Evolutionary conservation across 2,329 filamentous ascomycete species (phyloP).

Genomic region (Ceratocystis smalleyi): DNA sequence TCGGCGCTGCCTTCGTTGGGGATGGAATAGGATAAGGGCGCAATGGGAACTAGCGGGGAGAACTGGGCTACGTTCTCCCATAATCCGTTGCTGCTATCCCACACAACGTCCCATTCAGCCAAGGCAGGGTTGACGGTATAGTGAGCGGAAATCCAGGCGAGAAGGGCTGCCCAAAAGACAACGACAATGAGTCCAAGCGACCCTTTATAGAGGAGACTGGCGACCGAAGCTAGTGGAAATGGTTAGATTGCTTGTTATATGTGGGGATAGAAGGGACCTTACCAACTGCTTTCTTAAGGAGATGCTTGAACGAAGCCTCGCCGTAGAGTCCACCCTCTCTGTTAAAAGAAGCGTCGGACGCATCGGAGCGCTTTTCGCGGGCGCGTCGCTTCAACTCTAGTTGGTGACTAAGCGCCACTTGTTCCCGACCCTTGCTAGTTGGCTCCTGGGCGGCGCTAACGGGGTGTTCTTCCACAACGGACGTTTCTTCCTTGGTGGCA

Average conservation of each 20-base stretch:
- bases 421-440: neutral
- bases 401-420: neutral
- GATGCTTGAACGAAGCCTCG: conserved; percentile 3
- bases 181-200: conserved; percentile 6
- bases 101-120: conserved; percentile 16
- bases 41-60: conserved; percentile 18
- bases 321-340: conserved; percentile 10
- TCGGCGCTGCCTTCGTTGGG: conserved; percentile 18
- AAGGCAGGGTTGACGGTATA: conserved; percentile 13
- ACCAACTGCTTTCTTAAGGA: conserved; percentile 9
- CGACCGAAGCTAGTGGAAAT: neutral
- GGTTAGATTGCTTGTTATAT: neutral
- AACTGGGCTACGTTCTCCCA: conserved; percentile 22
- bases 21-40: neutral
- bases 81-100: conserved; percentile 21
- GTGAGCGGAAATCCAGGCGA: conserved; percentile 7
- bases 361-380: neutral
- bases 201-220: neutral
- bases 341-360: conserved; percentile 1
- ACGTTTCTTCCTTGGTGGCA: neutral
- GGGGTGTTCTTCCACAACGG: neutral
- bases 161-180: conserved; percentile 2
- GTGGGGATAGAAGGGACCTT: neutral
- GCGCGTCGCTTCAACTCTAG: neutral
- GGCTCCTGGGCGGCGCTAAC: neutral